phyloP scores from a whole-genome alignment of 2,329 filamentous ascomycete species.

The Endocalyx cinctus region DNA sequence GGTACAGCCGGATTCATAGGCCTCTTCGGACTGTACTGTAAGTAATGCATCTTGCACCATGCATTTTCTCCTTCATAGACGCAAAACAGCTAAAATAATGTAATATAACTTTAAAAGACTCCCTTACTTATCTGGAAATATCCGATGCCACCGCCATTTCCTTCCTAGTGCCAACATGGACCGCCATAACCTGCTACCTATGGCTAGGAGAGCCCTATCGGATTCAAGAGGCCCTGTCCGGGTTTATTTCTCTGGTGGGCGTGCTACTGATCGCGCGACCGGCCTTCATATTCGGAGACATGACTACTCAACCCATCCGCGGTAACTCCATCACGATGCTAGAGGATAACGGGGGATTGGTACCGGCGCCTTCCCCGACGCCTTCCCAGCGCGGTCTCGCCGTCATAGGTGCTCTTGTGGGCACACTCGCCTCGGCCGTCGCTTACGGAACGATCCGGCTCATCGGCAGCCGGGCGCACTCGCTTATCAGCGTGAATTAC shows the following conservation, averaged over 20 bases:
- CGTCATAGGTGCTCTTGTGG: conserved; percentile 61
- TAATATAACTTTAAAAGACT: too few relatives aligned
- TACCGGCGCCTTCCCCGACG: conserved; percentile 32
- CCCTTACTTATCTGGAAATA: conserved; percentile 63
- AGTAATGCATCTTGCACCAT: too few relatives aligned
- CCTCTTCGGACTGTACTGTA: conserved; percentile 54
- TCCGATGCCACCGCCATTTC: conserved; percentile 77
- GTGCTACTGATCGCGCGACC: conserved; percentile 74
- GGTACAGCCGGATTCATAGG: conserved; percentile 62
- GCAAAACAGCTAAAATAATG: too few relatives aligned
- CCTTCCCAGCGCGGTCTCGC: conserved; percentile 61
- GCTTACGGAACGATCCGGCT: conserved; percentile 71
- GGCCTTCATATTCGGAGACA: conserved; percentile 45
- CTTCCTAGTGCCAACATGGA: conserved; percentile 69
- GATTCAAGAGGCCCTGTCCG: conserved; percentile 63
- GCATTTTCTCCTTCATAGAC: too few relatives aligned
- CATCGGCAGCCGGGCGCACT: conserved; percentile 70
- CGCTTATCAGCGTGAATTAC: conserved; percentile 74
- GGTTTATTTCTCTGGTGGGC: conserved; percentile 63
- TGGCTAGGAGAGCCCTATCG: conserved; percentile 61
- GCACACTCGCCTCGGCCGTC: conserved; percentile 63
- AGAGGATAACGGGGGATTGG: conserved; percentile 11
- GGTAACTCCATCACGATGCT: conserved; percentile 5
- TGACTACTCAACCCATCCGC: conserved; percentile 8
- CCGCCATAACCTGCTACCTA: conserved; percentile 63